A percentile compares a stretch with the other conserved stretches of the same genome.
These are phyloP conservation scores for Pseudevernia furfuracea DNA, from an alignment of 495 filamentous ascomycete genomes.

Conservation along the genomic window DNA sequence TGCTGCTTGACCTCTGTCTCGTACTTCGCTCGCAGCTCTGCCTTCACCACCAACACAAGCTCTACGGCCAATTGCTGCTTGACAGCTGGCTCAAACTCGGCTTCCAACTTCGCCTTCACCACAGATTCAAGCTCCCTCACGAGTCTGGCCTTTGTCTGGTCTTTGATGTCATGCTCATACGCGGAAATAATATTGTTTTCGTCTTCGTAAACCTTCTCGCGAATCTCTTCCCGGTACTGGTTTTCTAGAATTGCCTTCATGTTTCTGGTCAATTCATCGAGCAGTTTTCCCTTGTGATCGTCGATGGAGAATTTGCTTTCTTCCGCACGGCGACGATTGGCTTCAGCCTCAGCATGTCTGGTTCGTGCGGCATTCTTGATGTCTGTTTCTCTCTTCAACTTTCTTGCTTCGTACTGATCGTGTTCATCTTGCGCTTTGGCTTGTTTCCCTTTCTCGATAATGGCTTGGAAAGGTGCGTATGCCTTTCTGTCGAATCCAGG, in stretches of 20 bases:
- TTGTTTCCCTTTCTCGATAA: slow-evolving; percentile 16
- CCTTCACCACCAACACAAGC: slow-evolving; percentile 4
- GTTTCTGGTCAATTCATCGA: slow-evolving; percentile 14
- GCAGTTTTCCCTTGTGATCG: slow-evolving; percentile 12
- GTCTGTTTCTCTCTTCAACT: not conserved
- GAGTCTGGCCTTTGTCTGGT: slow-evolving; percentile 6
- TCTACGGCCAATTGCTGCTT: not conserved
- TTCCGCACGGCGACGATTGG: slow-evolving; percentile 9
- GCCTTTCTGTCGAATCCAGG: not conserved
- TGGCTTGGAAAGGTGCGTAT: slow-evolving; percentile 9
- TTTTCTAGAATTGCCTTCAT: slow-evolving; percentile 16
- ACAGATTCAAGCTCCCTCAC: slow-evolving; percentile 3
- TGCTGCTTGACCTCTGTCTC: slow-evolving; percentile 1
- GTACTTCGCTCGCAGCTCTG: slow-evolving; percentile 12
- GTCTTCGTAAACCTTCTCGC: slow-evolving; percentile 13
- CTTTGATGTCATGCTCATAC: slow-evolving; percentile 6
- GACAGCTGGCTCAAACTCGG: slow-evolving; percentile 6
- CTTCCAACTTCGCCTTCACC: slow-evolving; percentile 6
- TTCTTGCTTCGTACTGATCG: slow-evolving; percentile 9
- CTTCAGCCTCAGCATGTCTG: slow-evolving; percentile 8
- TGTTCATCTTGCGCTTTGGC: slow-evolving; percentile 16
- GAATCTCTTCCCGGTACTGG: slow-evolving; percentile 13
- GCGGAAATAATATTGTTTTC: slow-evolving; percentile 1
- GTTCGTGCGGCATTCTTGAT: slow-evolving; percentile 7
- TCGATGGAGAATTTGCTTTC: slow-evolving; percentile 9